phyloP scores from a whole-genome alignment of 2,329 filamentous ascomycete genomes.

The Xylaria sp. region DNA sequence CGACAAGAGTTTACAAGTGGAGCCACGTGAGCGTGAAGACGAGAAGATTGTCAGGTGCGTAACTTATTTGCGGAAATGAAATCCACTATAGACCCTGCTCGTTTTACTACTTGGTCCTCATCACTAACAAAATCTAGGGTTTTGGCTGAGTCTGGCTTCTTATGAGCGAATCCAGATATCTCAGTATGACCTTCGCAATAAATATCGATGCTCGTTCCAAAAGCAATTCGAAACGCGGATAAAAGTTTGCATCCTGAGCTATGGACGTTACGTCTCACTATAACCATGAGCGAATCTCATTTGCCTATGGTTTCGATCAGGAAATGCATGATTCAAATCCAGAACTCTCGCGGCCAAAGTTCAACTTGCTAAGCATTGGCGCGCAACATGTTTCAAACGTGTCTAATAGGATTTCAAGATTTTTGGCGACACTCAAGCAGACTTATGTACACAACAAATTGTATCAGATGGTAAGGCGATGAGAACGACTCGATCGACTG shows the following conservation, averaged over 20 bases:
- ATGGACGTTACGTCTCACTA: neutral
- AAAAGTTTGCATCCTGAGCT: neutral
- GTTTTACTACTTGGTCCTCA: slow-evolving; percentile 37
- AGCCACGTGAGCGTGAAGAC: slow-evolving; percentile 95
- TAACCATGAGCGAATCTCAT: neutral
- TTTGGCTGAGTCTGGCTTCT: slow-evolving; percentile 70
- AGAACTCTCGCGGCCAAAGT: neutral
- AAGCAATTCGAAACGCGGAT: neutral
- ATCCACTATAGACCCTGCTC: slow-evolving; percentile 10
- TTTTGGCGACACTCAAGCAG: slow-evolving; percentile 5
- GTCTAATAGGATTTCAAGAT: slow-evolving; percentile 11
- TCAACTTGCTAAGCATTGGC: slow-evolving; percentile 1
- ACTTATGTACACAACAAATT: slow-evolving; percentile 5
- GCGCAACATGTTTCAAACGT: neutral
- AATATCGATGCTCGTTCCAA: slow-evolving; percentile 13
- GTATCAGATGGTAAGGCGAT: slow-evolving; percentile 9
- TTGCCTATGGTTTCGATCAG: neutral
- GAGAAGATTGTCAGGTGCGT: slow-evolving; percentile 98
- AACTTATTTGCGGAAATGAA: slow-evolving; percentile 11
- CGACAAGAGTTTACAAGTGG: slow-evolving; percentile 91
- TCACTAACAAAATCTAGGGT: slow-evolving; percentile 57
- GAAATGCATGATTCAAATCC: neutral
- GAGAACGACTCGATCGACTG: neutral
- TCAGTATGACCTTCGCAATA: slow-evolving; percentile 9
- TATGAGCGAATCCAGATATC: slow-evolving; percentile 54